Base-by-base conservation (phyloP, 106 monocot genomes). In the Amphibolis antarctica region DNA sequence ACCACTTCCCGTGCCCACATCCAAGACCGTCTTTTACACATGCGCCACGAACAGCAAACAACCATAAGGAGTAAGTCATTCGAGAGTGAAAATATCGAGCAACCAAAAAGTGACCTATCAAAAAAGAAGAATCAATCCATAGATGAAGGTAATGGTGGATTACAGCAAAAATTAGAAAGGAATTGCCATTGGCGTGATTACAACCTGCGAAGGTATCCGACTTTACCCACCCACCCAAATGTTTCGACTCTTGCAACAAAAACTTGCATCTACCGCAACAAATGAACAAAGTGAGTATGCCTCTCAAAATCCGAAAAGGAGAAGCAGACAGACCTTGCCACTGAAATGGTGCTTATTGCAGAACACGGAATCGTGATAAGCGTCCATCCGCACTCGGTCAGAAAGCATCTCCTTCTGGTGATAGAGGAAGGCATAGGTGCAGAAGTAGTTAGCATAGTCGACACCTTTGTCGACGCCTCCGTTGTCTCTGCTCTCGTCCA, bases 321-420 rank as follows among this genome's bases (percentile, higher is more conserved):
- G n/a, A n/a, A n/a, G n/a, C n/a, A n/a, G 42, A 46, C 9, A 6
- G 52, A 92, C 96, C 90, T 96, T 96, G 59, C 66, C 76, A 0
- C 51, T 67, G 80, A 96, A 90, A 68, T 96, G 96, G 74, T 84
- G 84, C 18, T 44, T 66, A 77, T 96, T 96, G 5, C 63, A 57
- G 78, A 90, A 82, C 48, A 96, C 71, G 76, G 96, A 69, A 61
- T 86, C 72, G 84, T 71, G 80, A 76, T 96, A 90, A 44, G 96
- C 86, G 58, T 96, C 90, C 96, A 96, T 96, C 46, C 96, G 89
- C 27, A 89, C 84, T 28, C 90, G 81, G 59, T 96, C 96, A 25
- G 82, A 86, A 25, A 96, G 90, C 96, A 96, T 90, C 84, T 90
- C 96, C 80, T 96, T 96, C 72, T 96, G 96, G 82, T 96, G 90